Evolutionary conservation across 768 basidiomycete species (phyloP), one percentile per base, ranked within the genome.

Genomic region (Boletus subcaerulescens): DNA sequence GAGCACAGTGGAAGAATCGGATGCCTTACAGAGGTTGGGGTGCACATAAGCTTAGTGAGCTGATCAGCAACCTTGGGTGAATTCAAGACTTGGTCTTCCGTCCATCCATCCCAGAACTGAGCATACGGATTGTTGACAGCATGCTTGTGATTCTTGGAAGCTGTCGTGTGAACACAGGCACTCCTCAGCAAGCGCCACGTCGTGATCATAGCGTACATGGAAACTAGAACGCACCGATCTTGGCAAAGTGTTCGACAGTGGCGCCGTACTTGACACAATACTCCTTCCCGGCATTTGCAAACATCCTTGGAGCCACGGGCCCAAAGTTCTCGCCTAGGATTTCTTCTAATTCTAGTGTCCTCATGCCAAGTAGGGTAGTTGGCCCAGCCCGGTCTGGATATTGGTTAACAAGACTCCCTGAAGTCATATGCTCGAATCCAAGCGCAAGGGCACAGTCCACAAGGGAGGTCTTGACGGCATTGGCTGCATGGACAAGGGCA

Each of bases 21-120:
- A 17, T 8, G n/a, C 64, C 80, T 56, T 52, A 83, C 87, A 36
- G 82, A 91, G n/a, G 90, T 92, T 0, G 90, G 90, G 59, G 86
- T 89, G 64, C 88, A 92, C 87, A 91, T 92, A 65, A 80, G 83
- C 67, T 86, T 87, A 0, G 90, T 91, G 36, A 90, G 74, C 61
- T 86, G 79, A 32, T 81, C 82, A 29, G 77, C 84, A 60, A 91
- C 82, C 70, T 84, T 84, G 8, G 80, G 78, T 4, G 87, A 80
- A 5, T 77, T 74, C 52, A 89, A 68, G 29, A 91, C 80, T 62
- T 92, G 79, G 55, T 89, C 83, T 14, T 80, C 81, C 31, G 76
- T 84, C 85, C 87, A 90, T 4, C 85, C 86, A 57, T 86, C 77
- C 12, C 84, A 79, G 71, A 93, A 92, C 67, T 92, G 91, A 0